Evolutionary conservation across 1,139 yeast species (phyloP), one percentile per base, ranked within the genome.

Genomic region (Lodderomyces parapsilosis): DNA sequence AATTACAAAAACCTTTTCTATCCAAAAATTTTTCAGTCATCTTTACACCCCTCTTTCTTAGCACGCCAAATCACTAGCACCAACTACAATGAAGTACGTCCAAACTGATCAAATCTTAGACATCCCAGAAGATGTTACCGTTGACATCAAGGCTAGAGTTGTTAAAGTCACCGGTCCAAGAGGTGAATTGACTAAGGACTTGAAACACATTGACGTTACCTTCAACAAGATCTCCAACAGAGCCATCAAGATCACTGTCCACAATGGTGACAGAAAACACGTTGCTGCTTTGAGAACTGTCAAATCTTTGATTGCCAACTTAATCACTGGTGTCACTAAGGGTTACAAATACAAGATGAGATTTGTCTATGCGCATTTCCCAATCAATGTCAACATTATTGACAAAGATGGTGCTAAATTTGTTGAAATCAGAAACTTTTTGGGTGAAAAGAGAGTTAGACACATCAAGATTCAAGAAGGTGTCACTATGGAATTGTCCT

Each of bases 291-390:
- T 93, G 73, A 91, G 98, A 83, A 93, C 99, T 55, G 98, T 93
- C 75, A 90, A 90, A 80, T 88, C 98, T 59, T 80, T 93, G 69
- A 80, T 93, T 65, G 71, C 89, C 68, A 93, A 94, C 89, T 76
- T 93, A 83, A 76, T 93, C 78, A 88, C 88, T 58, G 99, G 99
- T 86, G 99, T 93, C 68, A 93, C 99, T 74, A 86, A 86, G 81
- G 98, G 99, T 75, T 93, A 79, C 96, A 84, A 86, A 79, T 93
- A 93, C 95, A 93, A 93, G 90, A 85, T 93, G 96, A 89, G 98
- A 83, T 91, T 90, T 75, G 99, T 93, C 59, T 94, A 93, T 72
- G 99, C 99, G 85, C 99, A 94, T 88, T 93, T 93, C 96, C 99
- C 99, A 73, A 94, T 94, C 78, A 93, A 94, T 77, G 97, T 93